phyloP scores from a whole-genome alignment of 2,329 filamentous ascomycete genomes.

The Fusarium solani-melongenae region DNA sequence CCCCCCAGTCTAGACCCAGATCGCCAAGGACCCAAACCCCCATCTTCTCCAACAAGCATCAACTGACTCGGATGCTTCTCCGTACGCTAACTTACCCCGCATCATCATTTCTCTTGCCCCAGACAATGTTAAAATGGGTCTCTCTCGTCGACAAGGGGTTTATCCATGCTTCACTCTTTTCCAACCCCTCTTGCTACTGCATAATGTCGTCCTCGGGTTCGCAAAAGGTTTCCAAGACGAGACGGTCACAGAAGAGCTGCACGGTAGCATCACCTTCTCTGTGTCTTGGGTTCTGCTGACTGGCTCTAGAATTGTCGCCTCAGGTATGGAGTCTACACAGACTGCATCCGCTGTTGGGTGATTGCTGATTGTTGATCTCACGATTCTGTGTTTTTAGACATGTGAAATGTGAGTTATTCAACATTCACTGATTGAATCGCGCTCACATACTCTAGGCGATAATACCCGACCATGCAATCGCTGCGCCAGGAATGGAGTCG shows the following conservation, averaged over 20 bases:
- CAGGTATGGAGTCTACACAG: not conserved
- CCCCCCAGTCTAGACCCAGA: not conserved
- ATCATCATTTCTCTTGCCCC: not conserved
- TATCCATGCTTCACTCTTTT: not conserved
- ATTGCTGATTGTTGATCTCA: not conserved
- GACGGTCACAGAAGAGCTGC: not conserved
- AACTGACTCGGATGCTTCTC: not conserved
- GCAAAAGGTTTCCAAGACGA: not conserved
- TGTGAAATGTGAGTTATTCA: not conserved
- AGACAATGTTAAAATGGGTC: not conserved
- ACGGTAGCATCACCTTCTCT: not conserved
- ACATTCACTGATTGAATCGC: rapidly evolving
- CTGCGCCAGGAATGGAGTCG: not conserved
- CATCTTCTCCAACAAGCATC: not conserved
- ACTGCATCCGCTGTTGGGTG: not conserved
- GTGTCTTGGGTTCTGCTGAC: not conserved
- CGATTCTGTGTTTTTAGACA: not conserved
- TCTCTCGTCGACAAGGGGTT: not conserved
- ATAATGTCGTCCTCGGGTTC: not conserved
- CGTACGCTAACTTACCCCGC: not conserved
- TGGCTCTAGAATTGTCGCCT: not conserved
- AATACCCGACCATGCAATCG: not conserved
- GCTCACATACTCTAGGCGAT: not conserved
- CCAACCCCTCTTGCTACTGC: not conserved
- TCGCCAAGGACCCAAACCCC: not conserved